These are phyloP conservation scores for Xerocomus potaroensis DNA, from an alignment of 768 basidiomycete species.

Conservation along the genomic window DNA sequence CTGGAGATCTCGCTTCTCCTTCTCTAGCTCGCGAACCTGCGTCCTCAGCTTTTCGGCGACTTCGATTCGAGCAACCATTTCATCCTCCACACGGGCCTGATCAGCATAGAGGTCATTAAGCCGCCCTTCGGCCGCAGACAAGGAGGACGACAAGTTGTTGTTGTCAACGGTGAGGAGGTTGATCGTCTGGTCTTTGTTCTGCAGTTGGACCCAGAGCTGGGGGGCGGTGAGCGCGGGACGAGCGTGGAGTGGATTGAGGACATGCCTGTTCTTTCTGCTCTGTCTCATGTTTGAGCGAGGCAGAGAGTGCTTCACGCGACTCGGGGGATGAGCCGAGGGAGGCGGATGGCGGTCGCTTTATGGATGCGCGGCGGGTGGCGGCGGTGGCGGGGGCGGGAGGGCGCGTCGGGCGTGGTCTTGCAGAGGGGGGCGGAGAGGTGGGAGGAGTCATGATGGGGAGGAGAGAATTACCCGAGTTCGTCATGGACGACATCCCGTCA, in stretches of 20 bases:
- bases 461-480: neutral
- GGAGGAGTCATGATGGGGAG: constrained; percentile 39
- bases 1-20: constrained; percentile 78
- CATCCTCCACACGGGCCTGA: constrained; percentile 75
- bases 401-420: constrained; percentile 61
- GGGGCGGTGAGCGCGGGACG: constrained; percentile 7
- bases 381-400: constrained; percentile 49
- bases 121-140: constrained; percentile 66
- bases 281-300: constrained; percentile 69
- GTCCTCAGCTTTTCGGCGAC: constrained; percentile 76
- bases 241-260: constrained; percentile 3
- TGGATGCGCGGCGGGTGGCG: constrained; percentile 45
- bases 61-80: constrained; percentile 77
- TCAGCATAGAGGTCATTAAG: constrained; percentile 78
- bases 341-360: constrained; percentile 39
- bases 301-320: constrained; percentile 51
- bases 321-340: constrained; percentile 40
- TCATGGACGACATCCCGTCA: constrained; percentile 9
- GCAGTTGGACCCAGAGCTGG: constrained; percentile 74
- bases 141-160: constrained; percentile 55
- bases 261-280: constrained; percentile 78
- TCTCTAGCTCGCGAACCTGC: constrained; percentile 83
- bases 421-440: constrained; percentile 42
- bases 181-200: constrained; percentile 75
- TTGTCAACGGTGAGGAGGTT: constrained; percentile 59